Conservation (phyloP, 140 eudicot genomes). For the Bidens hawaiensis region DNA sequence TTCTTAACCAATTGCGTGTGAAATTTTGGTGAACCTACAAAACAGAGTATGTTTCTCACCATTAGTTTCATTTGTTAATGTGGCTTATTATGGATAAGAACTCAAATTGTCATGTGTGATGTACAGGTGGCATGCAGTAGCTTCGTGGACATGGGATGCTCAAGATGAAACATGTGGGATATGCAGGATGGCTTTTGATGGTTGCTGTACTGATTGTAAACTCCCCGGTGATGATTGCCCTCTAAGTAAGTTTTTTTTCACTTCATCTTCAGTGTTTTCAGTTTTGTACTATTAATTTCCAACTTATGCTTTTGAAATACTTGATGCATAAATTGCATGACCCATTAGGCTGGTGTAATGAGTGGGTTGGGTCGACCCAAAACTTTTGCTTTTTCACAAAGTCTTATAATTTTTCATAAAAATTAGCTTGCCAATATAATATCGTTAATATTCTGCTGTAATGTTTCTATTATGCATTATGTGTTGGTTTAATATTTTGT, state of each 20-base stretch:
- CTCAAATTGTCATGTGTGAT: constrained; percentile 12
- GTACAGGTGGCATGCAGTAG: constrained; percentile 94
- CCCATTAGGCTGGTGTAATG: not conserved
- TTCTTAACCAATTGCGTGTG: constrained; percentile 31
- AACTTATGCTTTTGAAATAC: not conserved
- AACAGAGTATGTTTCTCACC: constrained; percentile 50
- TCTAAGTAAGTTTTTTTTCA: constrained; percentile 43
- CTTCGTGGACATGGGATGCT: constrained; percentile 99
- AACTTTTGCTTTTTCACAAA: not conserved
- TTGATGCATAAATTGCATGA: not conserved
- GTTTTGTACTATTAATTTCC: not conserved
- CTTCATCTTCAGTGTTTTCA: not conserved
- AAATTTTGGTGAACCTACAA: constrained; percentile 24
- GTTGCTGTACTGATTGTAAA: constrained; percentile 98
- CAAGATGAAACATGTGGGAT: constrained; percentile 98
- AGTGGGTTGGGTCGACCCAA: not conserved
- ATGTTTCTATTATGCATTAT: not conserved
- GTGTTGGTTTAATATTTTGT: not conserved
- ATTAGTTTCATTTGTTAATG: not conserved
- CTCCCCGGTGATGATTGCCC: constrained; percentile 97
- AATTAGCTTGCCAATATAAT: not conserved
- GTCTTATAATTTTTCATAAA: not conserved
- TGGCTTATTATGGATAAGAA: not conserved
- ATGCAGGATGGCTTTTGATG: constrained; percentile 96
- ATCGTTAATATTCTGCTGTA: too few relatives aligned